Evolutionary conservation across 1,284 basidiomycete species (phyloP).

Genomic region (Anthracocystis panici-leucophaei): DNA sequence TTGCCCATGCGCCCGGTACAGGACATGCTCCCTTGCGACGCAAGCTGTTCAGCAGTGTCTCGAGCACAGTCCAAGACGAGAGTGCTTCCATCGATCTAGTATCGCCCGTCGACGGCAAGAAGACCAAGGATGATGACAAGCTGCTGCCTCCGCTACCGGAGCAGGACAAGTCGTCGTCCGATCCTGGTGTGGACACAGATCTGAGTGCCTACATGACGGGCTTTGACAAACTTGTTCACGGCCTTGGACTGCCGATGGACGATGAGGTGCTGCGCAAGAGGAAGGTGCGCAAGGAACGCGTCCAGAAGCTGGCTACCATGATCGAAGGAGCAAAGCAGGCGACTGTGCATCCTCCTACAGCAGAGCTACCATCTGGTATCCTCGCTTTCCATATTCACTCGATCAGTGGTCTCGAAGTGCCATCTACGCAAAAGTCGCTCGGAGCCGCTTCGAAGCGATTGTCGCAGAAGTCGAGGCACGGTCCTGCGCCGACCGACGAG

Average conservation of each 20-base stretch:
- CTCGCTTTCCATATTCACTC: conserved; percentile 65
- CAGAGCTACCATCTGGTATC: conserved; percentile 53
- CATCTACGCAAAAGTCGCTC: conserved; percentile 47
- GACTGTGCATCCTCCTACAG: conserved; percentile 44
- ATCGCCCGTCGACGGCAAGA: conserved; percentile 31
- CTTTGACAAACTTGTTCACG: conserved; percentile 59
- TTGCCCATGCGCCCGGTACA: conserved; percentile 47
- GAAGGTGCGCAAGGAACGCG: conserved; percentile 52
- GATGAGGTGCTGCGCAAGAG: conserved; percentile 46
- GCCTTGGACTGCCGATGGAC: conserved; percentile 59
- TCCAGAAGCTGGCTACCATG: conserved; percentile 49
- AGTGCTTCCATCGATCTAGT: conserved; percentile 31
- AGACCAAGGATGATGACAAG: conserved; percentile 24
- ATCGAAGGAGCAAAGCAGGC: conserved; percentile 58
- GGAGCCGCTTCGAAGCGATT: conserved; percentile 42
- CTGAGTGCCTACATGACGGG: conserved; percentile 50
- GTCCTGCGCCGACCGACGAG: conserved; percentile 35
- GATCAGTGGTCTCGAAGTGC: conserved; percentile 57
- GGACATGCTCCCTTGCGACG: conserved; percentile 38
- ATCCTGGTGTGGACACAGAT: conserved; percentile 7
- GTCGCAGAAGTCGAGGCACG: conserved; percentile 36
- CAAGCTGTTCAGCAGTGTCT: conserved; percentile 45
- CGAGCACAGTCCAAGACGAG: conserved; percentile 16
- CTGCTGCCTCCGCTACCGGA: conserved; percentile 20
- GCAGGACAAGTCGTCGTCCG: neutral